Base-by-base conservation (phyloP, 2,329 filamentous ascomycete species). In the Thielaviopsis populi region DNA sequence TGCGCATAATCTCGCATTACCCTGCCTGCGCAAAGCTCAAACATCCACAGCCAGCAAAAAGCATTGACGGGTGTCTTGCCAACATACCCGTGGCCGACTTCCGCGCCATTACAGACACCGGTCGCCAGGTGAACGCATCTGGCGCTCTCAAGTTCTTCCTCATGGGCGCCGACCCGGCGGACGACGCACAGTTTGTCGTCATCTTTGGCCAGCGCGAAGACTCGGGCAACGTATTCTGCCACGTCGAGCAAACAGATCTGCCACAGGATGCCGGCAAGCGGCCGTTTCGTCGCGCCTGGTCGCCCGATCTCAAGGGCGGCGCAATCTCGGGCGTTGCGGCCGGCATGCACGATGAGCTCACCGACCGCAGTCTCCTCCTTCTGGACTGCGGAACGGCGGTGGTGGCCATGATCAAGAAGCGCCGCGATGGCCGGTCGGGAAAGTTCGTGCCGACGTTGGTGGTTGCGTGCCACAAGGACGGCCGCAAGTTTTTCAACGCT, bases 1-100 rank as follows among this genome's bases (percentile, higher is more conserved):
- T 67, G 11, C 41, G 61, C 8, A 66, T 67, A 58, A 58, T 66
- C 8, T 68, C 67, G 7, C 66, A 65, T 40, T 67, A 65, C n/a
- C 66, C 66, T 1, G 60, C 46, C 24, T 33, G 43, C 11, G 63
- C 67, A 13, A 59, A 63, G 37, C 59, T 67, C 3, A 50, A 56
- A 15, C 63, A 62, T n/a, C 63, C 65, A 1, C 60, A 61, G 17
- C 59, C 63, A 15, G 53, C 65, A 7, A 62, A 62, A 22, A 43
- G 50, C n/a, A 37, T 61, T 15, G 62, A 66, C 43, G 66, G 67
- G 5, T 61, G 56, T 3, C 33, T 68, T 15, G 48, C 58, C 13
- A 58, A 65, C n/a, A 41, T 66, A n/a, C 50, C 66, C 2, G 37
- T 40, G 13, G 54, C 53, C 7, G 40, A 54, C 5, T 65, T 65